These are phyloP conservation scores for Saccharomycopsis sp. DNA, from an alignment of 805 yeast species.

Conservation along the genomic window DNA sequence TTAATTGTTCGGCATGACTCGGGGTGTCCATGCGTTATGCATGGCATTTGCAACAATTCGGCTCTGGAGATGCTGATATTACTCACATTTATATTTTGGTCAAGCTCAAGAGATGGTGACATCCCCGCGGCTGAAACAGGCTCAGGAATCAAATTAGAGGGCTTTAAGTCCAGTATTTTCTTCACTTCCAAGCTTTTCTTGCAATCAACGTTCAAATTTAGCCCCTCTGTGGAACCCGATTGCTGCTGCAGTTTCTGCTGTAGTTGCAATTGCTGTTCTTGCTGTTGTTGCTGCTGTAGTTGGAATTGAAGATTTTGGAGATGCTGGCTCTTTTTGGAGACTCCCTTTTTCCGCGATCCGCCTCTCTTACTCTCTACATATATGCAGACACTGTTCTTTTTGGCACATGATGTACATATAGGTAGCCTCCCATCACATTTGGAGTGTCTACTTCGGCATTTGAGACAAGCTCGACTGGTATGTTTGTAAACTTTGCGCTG, in stretches of 20 bases:
- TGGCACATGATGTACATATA: constrained; percentile 36
- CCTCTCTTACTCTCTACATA: constrained; percentile 49
- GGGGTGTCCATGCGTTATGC: constrained; percentile 2
- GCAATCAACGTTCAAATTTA: not conserved
- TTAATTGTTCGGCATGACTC: constrained; percentile 1
- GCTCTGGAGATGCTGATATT: constrained; percentile 5
- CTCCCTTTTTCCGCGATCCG: constrained; percentile 47
- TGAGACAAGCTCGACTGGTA: constrained; percentile 43
- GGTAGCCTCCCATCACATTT: constrained; percentile 47
- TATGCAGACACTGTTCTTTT: constrained; percentile 33
- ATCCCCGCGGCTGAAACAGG: not conserved
- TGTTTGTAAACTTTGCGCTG: constrained; percentile 29
- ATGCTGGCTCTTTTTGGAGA: constrained; percentile 26
- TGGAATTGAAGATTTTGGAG: constrained; percentile 1
- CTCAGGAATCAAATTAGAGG: not conserved
- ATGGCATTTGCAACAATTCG: constrained; percentile 18
- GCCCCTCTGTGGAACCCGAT: not conserved
- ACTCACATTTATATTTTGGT: not conserved
- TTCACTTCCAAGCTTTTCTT: not conserved
- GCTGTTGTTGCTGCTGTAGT: constrained; percentile 5
- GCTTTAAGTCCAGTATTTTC: not conserved
- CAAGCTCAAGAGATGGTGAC: not conserved
- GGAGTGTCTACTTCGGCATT: constrained; percentile 44
- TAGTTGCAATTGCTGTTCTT: constrained; percentile 7
- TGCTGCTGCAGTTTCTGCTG: constrained; percentile 11